Conservation (phyloP, 139 green algal species). For the Pleodorina starrii region DNA sequence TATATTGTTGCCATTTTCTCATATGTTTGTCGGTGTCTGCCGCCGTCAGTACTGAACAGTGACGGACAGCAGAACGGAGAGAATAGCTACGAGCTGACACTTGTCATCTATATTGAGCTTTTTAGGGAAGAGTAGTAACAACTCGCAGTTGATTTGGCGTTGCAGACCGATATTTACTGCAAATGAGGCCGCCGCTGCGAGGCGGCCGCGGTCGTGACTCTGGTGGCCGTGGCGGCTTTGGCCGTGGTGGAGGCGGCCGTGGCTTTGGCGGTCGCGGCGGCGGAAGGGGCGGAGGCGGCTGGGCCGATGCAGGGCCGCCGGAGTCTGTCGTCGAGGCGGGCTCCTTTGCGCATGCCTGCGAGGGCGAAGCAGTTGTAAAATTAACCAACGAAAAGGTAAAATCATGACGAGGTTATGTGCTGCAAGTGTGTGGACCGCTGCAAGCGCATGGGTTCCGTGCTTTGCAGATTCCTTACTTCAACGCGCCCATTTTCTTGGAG, state of each 20-base stretch:
- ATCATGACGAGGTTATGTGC: too few relatives aligned
- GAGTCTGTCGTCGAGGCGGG: slow-evolving; percentile 90
- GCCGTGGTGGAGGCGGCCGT: slow-evolving; percentile 41
- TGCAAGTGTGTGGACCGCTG: neutral
- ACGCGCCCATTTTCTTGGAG: slow-evolving; percentile 97
- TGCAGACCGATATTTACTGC: neutral
- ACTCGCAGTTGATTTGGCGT: neutral
- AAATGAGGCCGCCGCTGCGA: slow-evolving; percentile 55
- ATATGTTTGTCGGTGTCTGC: neutral
- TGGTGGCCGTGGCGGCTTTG: slow-evolving; percentile 48
- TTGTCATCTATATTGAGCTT: too few relatives aligned
- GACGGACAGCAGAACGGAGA: too few relatives aligned
- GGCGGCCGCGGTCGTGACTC: slow-evolving; percentile 50
- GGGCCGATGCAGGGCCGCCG: slow-evolving; percentile 66
- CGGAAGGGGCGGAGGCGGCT: slow-evolving; percentile 47
- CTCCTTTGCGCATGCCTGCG: slow-evolving; percentile 94
- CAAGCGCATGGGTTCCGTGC: neutral
- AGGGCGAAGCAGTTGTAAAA: slow-evolving; percentile 97
- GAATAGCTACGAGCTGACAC: too few relatives aligned
- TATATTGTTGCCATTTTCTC: neutral
- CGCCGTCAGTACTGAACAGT: neutral
- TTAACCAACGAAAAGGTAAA: slow-evolving; percentile 95
- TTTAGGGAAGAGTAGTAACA: too few relatives aligned
- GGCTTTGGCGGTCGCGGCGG: slow-evolving; percentile 54
- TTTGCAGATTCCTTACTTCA: slow-evolving; percentile 97